Conservation (phyloP, 1,139 yeast species). For the Geotrichum restrictum region DNA sequence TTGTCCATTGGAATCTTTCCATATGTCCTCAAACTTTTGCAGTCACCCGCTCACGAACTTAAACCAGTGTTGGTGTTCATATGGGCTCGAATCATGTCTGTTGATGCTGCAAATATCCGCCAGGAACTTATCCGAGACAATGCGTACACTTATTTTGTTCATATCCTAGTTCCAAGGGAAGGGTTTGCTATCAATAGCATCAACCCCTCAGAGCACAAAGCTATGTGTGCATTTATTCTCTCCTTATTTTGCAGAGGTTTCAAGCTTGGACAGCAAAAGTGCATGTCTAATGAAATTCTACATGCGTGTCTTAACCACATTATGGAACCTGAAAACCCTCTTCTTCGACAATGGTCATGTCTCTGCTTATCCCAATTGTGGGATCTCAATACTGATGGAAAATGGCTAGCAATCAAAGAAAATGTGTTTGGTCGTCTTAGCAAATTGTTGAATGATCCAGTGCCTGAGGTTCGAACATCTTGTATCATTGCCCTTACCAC, state of each 20-base stretch:
- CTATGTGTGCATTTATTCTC: conserved; percentile 90
- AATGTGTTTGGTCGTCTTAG: conserved; percentile 58
- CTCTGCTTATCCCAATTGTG: conserved; percentile 74
- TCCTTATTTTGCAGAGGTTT: conserved; percentile 79
- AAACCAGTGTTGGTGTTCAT: conserved; percentile 92
- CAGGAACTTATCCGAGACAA: conserved; percentile 87
- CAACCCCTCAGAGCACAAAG: conserved; percentile 68
- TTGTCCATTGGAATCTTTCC: conserved; percentile 94
- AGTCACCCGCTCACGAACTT: conserved; percentile 92
- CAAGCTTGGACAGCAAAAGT: conserved; percentile 72
- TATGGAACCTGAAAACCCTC: conserved; percentile 73
- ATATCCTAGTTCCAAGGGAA: conserved; percentile 57
- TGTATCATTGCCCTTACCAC: conserved; percentile 70
- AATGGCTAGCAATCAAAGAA: conserved; percentile 65
- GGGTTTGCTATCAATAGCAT: conserved; percentile 38
- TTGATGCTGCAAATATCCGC: conserved; percentile 85
- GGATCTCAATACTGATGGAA: conserved; percentile 70
- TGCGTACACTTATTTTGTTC: conserved; percentile 83
- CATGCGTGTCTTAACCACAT: conserved; percentile 64
- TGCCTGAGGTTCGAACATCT: conserved; percentile 92
- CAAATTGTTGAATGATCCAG: conserved; percentile 71
- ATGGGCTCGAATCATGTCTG: conserved; percentile 98
- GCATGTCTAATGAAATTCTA: conserved; percentile 70
- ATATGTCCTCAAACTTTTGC: conserved; percentile 81
- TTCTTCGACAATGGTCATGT: conserved; percentile 88